Conservation (phyloP, 2,329 filamentous ascomycete species). For the Fusarium marasasianum region DNA sequence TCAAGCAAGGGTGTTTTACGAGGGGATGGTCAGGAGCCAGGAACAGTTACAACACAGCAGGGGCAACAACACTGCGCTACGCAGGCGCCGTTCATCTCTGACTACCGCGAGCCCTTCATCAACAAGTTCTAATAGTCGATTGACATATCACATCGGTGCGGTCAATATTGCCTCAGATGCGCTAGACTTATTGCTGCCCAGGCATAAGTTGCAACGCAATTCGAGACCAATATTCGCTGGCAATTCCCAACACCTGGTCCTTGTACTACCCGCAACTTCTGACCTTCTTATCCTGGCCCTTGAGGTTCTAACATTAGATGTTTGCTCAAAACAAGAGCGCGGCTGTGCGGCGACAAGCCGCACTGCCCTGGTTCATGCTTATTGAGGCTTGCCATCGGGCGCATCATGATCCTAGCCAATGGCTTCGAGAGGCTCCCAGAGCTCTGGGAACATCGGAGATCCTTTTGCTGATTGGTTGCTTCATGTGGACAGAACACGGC, state of each 20-base stretch:
- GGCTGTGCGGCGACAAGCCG: constrained; percentile 1
- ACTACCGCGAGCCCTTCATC: constrained; percentile 36
- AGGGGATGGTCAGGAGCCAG: constrained; percentile 20
- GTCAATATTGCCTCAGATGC: constrained; percentile 3
- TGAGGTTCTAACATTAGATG: neutral
- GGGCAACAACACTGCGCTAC: constrained; percentile 17
- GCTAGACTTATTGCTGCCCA: neutral
- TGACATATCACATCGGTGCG: neutral
- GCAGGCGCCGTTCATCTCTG: constrained; percentile 33
- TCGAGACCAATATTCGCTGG: constrained; percentile 21
- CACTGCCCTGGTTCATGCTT: constrained; percentile 1
- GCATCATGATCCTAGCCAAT: constrained; percentile 15
- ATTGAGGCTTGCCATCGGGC: constrained; percentile 17
- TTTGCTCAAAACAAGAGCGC: constrained; percentile 9
- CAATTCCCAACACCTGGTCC: constrained; percentile 1
- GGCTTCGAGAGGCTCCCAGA: constrained; percentile 23
- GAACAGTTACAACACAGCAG: constrained; percentile 31
- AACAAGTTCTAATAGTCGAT: constrained; percentile 15
- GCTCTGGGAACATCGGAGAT: constrained; percentile 31
- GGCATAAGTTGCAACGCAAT: neutral
- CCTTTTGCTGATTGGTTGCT: constrained; percentile 34
- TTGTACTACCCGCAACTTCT: neutral
- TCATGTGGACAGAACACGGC: constrained; percentile 6
- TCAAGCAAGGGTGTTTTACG: constrained; percentile 29
- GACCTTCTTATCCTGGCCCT: neutral